Evolutionary conservation across 306 rosid species (phyloP).

Genomic region (Malus orientalis): DNA sequence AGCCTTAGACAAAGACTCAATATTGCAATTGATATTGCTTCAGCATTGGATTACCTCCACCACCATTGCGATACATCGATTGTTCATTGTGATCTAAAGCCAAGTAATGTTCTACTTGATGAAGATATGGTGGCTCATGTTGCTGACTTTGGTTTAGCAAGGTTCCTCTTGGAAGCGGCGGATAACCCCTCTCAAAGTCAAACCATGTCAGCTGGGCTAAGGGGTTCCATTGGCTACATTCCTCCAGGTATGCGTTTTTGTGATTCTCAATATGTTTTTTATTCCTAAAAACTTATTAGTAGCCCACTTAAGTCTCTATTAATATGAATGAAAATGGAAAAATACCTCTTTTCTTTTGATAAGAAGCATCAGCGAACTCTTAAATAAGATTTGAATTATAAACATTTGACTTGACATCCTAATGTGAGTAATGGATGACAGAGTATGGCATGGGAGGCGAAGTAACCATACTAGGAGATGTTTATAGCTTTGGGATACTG

Average conservation of each 20-base stretch:
- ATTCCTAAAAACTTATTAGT: not conserved
- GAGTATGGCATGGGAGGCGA: not conserved
- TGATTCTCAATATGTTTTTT: not conserved
- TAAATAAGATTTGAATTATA: not conserved
- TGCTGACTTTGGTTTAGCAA: not conserved
- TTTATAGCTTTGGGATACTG: too few relatives aligned
- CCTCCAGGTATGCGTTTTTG: not conserved
- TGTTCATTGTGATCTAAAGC: not conserved
- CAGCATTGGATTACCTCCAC: not conserved
- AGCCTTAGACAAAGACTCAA: not conserved
- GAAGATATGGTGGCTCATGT: conserved; percentile 27
- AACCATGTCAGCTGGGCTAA: not conserved
- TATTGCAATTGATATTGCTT: not conserved
- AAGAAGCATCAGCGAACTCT: not conserved
- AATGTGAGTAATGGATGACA: not conserved
- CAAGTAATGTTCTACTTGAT: conserved; percentile 16
- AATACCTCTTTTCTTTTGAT: too few relatives aligned
- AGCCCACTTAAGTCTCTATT: too few relatives aligned
- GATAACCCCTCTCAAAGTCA: not conserved
- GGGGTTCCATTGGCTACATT: not conserved
- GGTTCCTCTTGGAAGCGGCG: conserved; percentile 8
- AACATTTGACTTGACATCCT: not conserved
- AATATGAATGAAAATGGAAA: too few relatives aligned
- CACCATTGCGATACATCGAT: not conserved
- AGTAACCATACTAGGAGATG: not conserved